phyloP scores from a whole-genome alignment of 2,329 filamentous ascomycete species.

The Penicillium glabrum region DNA sequence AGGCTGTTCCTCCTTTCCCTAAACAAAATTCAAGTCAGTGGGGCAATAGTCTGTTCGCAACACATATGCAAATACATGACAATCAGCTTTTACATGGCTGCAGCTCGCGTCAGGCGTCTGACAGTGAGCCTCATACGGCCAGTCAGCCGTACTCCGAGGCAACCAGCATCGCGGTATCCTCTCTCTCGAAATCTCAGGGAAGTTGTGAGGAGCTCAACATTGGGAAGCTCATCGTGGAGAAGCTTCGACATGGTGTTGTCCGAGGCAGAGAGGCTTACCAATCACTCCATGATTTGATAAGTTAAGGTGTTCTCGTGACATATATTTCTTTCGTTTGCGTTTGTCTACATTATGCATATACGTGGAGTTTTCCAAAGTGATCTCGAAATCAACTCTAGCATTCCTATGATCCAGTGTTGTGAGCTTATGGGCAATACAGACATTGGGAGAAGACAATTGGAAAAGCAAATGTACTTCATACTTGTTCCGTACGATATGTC shows the following conservation, averaged over 20 bases:
- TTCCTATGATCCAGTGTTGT: too few relatives aligned
- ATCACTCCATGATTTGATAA: neutral
- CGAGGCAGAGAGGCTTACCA: neutral
- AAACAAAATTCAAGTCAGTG: neutral
- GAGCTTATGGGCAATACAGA: too few relatives aligned
- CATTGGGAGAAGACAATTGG: too few relatives aligned
- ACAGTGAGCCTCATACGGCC: neutral
- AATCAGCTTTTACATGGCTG: neutral
- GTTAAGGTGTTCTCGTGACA: neutral
- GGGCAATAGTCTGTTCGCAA: slow-evolving; percentile 1
- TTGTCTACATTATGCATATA: neutral
- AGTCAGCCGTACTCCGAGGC: neutral
- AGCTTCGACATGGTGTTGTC: neutral
- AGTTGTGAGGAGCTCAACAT: neutral
- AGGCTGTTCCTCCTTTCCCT: slow-evolving; percentile 8
- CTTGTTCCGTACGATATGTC: neutral
- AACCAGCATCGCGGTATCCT: neutral
- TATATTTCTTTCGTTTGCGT: neutral
- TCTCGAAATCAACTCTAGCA: too few relatives aligned
- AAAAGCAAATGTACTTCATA: too few relatives aligned
- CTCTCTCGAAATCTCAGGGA: neutral
- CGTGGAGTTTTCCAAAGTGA: too few relatives aligned
- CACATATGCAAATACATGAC: slow-evolving; percentile 1
- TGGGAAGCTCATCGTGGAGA: neutral
- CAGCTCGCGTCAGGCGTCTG: neutral